These are phyloP conservation scores for Gypsophila paniculata DNA, from an alignment of 179 eudicot genomes.

Conservation along the genomic window DNA sequence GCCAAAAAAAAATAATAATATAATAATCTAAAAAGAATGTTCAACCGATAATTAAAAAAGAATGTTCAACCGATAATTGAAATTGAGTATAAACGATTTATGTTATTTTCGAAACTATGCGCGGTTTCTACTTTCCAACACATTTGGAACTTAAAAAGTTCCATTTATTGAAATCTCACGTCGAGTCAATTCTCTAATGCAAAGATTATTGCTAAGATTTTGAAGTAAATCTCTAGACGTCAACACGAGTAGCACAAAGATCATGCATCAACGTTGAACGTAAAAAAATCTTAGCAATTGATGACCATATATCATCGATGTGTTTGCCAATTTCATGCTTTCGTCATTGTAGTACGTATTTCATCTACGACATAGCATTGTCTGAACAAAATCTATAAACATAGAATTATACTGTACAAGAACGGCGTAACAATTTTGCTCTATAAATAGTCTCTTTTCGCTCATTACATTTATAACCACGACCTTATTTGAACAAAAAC, in stretches of 20 bases:
- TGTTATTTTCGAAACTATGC: too few relatives aligned
- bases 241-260: not conserved
- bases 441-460: constrained; percentile 13
- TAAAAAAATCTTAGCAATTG: not conserved
- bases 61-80: too few relatives aligned
- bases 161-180: too few relatives aligned
- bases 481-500: too few relatives aligned
- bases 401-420: not conserved
- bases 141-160: too few relatives aligned
- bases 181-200: too few relatives aligned
- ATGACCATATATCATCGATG: not conserved
- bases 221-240: not conserved
- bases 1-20: too few relatives aligned
- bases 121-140: too few relatives aligned
- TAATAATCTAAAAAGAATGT: too few relatives aligned
- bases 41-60: too few relatives aligned
- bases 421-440: not conserved
- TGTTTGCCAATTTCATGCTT: not conserved
- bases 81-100: too few relatives aligned
- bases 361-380: not conserved
- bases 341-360: not conserved
- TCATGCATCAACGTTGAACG: not conserved
- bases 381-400: not conserved
- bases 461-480: not conserved
- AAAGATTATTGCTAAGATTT: not conserved